Conservation (phyloP, 495 filamentous ascomycete genomes). For the Penicillium parvum region DNA sequence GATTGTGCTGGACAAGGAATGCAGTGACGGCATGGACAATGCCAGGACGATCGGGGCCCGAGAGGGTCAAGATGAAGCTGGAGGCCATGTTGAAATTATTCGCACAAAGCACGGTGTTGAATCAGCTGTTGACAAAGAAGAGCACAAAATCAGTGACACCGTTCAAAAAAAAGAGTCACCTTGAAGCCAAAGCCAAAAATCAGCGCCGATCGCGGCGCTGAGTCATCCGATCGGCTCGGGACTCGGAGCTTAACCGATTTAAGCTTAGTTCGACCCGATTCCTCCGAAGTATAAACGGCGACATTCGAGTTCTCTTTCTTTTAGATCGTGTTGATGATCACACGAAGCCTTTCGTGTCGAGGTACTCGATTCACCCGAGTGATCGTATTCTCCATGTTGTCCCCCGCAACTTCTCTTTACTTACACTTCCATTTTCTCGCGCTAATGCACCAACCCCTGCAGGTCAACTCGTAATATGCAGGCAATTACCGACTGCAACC, state of each 20-base stretch:
- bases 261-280: neutral
- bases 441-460: constrained; percentile 8
- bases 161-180: neutral
- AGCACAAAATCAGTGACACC: neutral
- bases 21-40: constrained; percentile 75
- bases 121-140: constrained; percentile 10
- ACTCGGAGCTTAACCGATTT: neutral
- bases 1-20: constrained; percentile 57
- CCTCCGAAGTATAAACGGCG: too few relatives aligned
- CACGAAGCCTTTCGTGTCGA: too few relatives aligned
- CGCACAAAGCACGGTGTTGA: constrained; percentile 29
- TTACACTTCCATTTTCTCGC: neutral
- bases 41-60: constrained; percentile 68
- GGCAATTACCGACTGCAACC: constrained; percentile 13
- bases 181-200: neutral
- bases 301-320: too few relatives aligned
- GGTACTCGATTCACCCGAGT: too few relatives aligned
- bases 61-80: constrained; percentile 69
- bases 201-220: constrained; percentile 11
- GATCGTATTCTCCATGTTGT: neutral
- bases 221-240: constrained; percentile 9
- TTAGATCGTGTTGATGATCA: too few relatives aligned
- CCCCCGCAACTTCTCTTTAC: neutral
- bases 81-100: constrained; percentile 33
- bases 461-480: neutral